phyloP scores from a whole-genome alignment of 805 yeast genomes.

The Dipodascopsis uninucleata region DNA sequence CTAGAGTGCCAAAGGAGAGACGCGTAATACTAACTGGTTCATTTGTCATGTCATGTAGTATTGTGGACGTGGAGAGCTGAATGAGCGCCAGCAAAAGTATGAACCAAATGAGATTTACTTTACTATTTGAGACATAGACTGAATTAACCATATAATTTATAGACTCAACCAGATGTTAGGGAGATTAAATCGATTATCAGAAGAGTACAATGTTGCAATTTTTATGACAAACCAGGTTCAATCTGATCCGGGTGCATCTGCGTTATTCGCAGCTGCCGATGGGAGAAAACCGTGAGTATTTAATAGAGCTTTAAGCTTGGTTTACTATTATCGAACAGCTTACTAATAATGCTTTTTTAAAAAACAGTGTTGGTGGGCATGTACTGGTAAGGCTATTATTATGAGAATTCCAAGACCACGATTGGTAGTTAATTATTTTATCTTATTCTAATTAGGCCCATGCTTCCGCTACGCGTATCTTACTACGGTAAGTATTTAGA shows the following conservation, averaged over 20 bases:
- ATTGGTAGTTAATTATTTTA: too few species aligned
- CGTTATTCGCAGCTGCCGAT: conserved; percentile 74
- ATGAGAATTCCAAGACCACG: too few species aligned
- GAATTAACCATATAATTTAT: neutral
- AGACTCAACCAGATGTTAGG: conserved; percentile 52
- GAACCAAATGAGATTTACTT: too few species aligned
- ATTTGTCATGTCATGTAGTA: conserved; percentile 37
- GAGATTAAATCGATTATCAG: conserved; percentile 57
- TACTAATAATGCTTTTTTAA: too few species aligned
- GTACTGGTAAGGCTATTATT: conserved; percentile 55
- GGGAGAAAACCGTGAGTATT: conserved; percentile 63
- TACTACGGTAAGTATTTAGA: conserved; percentile 40
- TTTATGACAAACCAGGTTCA: conserved; percentile 72
- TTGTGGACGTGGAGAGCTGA: conserved; percentile 72
- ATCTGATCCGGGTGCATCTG: conserved; percentile 80
- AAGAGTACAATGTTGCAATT: conserved; percentile 73
- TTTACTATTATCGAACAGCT: conserved; percentile 2
- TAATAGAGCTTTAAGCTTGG: neutral
- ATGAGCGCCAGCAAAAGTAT: conserved; percentile 69
- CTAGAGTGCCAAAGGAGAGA: too few species aligned
- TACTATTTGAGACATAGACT: neutral
- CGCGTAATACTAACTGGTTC: neutral
- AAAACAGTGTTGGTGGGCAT: conserved; percentile 75
- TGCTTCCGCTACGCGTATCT: conserved; percentile 72
- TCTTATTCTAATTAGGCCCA: conserved; percentile 19